Conservation (phyloP, 163 green algal species). For the Scenedesmus sp. region DNA sequence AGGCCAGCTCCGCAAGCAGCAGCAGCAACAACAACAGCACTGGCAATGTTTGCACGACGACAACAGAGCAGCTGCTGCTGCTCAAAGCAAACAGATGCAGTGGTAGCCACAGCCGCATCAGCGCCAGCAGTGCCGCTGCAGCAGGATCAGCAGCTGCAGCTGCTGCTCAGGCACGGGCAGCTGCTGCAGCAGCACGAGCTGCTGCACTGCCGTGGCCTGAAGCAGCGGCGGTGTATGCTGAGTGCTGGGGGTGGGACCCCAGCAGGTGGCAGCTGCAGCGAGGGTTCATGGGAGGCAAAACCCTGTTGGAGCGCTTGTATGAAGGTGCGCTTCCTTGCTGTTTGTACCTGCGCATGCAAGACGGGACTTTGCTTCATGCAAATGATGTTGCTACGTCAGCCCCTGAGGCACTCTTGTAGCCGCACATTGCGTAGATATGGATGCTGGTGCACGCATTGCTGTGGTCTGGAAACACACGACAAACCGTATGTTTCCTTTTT, state of each 20-base stretch:
- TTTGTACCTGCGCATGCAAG: no score
- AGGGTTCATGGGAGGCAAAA: background rate
- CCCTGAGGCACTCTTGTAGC: no score
- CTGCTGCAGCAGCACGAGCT: background rate
- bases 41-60: background rate
- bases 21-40: background rate
- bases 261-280: conserved; percentile 35
- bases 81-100: background rate
- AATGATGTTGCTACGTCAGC: no score
- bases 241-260: conserved; percentile 20
- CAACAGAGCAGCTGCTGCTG: conserved; percentile 28
- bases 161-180: background rate
- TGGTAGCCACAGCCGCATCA: background rate
- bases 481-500: no score
- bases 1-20: background rate
- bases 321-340: background rate
- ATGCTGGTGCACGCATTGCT: no score
- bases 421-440: no score
- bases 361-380: no score
- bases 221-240: background rate
- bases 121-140: background rate
- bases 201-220: conserved; percentile 18
- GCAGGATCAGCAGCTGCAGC: background rate
- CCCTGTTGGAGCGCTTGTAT: conserved; percentile 24
- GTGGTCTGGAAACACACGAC: no score